phyloP scores from a whole-genome alignment of 31 red algal species.

The Asparagopsis taxiformis region DNA sequence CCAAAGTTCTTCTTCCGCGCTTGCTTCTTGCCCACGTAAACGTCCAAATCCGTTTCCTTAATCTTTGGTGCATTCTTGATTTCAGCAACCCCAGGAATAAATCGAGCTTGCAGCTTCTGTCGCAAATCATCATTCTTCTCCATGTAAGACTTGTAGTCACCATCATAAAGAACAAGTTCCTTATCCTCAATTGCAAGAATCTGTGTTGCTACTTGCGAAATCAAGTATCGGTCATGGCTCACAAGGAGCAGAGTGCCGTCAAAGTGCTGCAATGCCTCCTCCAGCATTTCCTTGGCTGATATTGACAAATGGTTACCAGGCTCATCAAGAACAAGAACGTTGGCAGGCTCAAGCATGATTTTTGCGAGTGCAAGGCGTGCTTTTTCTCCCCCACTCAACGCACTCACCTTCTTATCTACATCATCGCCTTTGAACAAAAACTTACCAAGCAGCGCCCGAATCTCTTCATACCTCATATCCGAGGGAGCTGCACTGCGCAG shows the following conservation, averaged over 20 bases:
- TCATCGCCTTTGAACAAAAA: slow-evolving; percentile 98
- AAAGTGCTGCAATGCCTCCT: slow-evolving; percentile 94
- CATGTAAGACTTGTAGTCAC: slow-evolving; percentile 94
- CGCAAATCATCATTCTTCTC: slow-evolving; percentile 85
- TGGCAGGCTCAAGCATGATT: slow-evolving; percentile 93
- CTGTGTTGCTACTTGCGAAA: slow-evolving; percentile 92
- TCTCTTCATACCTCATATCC: slow-evolving; percentile 87
- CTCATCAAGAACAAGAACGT: slow-evolving; percentile 97
- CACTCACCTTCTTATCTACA: slow-evolving; percentile 82
- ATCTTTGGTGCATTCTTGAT: slow-evolving; percentile 90
- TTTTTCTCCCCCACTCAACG: slow-evolving; percentile 97
- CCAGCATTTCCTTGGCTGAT: slow-evolving; percentile 90
- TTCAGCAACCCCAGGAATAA: slow-evolving; percentile 86
- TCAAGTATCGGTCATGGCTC: slow-evolving; percentile 97
- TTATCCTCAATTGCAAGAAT: slow-evolving; percentile 91
- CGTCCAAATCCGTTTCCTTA: slow-evolving; percentile 21
- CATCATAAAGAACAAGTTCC: slow-evolving; percentile 81
- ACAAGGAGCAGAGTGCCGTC: slow-evolving; percentile 97
- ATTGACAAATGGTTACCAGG: slow-evolving; percentile 96
- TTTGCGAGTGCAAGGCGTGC: slow-evolving; percentile 94
- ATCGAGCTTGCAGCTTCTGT: slow-evolving; percentile 68
- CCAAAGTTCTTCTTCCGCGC: slow-evolving; percentile 93
- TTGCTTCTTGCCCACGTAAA: slow-evolving; percentile 47
- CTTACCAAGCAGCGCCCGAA: slow-evolving; percentile 92
- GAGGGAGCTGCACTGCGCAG: slow-evolving; percentile 53